Evolutionary conservation across 805 yeast genomes (phyloP), one percentile per base, ranked within the genome.

Genomic region (Candida nemodendra): DNA sequence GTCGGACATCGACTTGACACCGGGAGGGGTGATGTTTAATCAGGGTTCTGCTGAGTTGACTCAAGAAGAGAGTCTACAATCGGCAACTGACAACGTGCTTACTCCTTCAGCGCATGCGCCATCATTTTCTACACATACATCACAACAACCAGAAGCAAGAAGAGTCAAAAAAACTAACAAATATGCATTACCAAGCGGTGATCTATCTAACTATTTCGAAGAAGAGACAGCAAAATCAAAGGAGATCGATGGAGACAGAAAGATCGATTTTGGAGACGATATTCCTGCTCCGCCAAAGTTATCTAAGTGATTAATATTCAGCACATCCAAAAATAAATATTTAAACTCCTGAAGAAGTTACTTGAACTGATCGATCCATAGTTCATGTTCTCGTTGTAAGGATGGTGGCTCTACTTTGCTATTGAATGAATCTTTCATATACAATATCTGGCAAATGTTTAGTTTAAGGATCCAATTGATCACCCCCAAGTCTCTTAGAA

Each of bases 401-500:
- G 57, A 40, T 7, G 32, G 14, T 7, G 39, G 38, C 4, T 26
- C 19, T 2, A 16, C 11, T 16, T 47, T 45, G 17, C 36, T 41
- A 32, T 47, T 41, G 39, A 72, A 74, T 1, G 84, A 69, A 56
- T 84, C 93, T 52, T 81, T 82, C 34, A 83, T 55, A 55, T 69
- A 68, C 38, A 80, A 70, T 28, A 50, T 54, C 30, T 71, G 66
- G 8, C 76, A 69, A 4, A 85, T 55, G n/a, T 66, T 70, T 76
- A 83, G 75, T 25, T 62, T 59, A 21, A 89, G 65, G 5, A 82
- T 60, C 81, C 84, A 77, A 41, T 78, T 78, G 5, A 84, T 66
- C 1, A 88, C 38, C 0, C 95, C 95, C 13, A 76, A 48, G 38
- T 79, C 85, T 45, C 96, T 71, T 4, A 76, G 61, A 5, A 81